phyloP scores from a whole-genome alignment of 106 monocot species.

The Triglochin maritima region DNA sequence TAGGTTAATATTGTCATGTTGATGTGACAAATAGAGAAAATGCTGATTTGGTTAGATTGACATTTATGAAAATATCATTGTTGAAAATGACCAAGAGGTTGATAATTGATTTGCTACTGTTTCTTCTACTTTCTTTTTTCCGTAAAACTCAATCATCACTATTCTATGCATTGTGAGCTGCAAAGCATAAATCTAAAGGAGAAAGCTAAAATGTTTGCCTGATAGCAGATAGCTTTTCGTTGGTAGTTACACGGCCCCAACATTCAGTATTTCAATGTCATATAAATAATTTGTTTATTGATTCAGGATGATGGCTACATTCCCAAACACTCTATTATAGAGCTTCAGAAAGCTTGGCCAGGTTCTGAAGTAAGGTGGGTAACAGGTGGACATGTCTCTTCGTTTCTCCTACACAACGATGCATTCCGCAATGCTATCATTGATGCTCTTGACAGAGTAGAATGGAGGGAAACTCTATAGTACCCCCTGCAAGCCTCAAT shows the following conservation, averaged over 20 bases:
- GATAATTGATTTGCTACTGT: too few species aligned
- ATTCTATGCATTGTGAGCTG: too few species aligned
- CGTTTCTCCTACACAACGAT: conserved; percentile 85
- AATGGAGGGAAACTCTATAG: conserved; percentile 42
- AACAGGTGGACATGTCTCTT: conserved; percentile 92
- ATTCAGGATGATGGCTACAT: conserved; percentile 94
- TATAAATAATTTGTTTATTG: not conserved
- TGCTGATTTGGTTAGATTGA: too few species aligned
- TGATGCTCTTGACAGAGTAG: conserved; percentile 75
- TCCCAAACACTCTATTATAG: conserved; percentile 83
- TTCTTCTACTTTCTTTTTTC: too few species aligned
- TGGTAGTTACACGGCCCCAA: too few species aligned
- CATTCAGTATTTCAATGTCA: too few species aligned
- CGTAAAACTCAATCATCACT: too few species aligned
- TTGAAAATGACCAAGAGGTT: too few species aligned
- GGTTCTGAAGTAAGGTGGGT: conserved; percentile 99
- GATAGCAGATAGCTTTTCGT: not conserved
- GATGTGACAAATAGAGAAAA: too few species aligned
- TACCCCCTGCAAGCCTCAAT: not conserved
- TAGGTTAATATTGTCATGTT: too few species aligned
- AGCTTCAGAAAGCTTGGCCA: conserved; percentile 92
- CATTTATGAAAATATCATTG: too few species aligned
- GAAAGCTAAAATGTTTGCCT: not conserved
- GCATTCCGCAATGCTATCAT: conserved; percentile 89
- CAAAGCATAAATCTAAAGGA: too few species aligned